Conservation (phyloP, 2,329 filamentous ascomycete species). For the Clarireedia hainanense region DNA sequence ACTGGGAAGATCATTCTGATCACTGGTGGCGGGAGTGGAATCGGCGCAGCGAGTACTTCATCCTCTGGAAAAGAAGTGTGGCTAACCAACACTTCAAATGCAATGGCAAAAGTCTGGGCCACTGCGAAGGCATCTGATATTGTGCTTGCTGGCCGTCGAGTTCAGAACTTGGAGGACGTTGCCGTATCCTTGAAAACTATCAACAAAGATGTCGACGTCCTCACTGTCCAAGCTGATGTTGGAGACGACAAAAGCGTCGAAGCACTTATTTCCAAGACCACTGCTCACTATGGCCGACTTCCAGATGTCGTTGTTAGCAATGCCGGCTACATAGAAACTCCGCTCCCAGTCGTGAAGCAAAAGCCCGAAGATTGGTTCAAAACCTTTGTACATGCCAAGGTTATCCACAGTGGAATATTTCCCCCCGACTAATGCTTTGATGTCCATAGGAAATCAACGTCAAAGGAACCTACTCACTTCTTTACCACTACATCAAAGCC, state of each 20-base stretch:
- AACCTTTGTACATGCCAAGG: too few relatives aligned
- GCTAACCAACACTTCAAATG: background rate
- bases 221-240: background rate
- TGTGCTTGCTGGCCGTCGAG: slow-evolving; percentile 21
- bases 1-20: slow-evolving; percentile 8
- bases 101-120: slow-evolving; percentile 10
- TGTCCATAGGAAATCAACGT: background rate
- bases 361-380: too few relatives aligned
- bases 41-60: slow-evolving; percentile 11
- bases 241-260: too few relatives aligned
- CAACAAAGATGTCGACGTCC: background rate
- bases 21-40: slow-evolving; percentile 8
- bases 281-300: too few relatives aligned
- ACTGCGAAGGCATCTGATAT: slow-evolving; percentile 21
- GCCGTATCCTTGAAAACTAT: background rate
- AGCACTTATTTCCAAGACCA: too few relatives aligned
- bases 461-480: background rate
- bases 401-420: background rate
- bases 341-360: too few relatives aligned
- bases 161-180: too few relatives aligned
- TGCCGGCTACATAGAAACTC: too few relatives aligned
- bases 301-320: too few relatives aligned
- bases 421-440: too few relatives aligned
- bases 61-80: too few relatives aligned
- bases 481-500: background rate